phyloP scores from a whole-genome alignment of 352 stramenopile species.

The Aphanomyces astaci region DNA sequence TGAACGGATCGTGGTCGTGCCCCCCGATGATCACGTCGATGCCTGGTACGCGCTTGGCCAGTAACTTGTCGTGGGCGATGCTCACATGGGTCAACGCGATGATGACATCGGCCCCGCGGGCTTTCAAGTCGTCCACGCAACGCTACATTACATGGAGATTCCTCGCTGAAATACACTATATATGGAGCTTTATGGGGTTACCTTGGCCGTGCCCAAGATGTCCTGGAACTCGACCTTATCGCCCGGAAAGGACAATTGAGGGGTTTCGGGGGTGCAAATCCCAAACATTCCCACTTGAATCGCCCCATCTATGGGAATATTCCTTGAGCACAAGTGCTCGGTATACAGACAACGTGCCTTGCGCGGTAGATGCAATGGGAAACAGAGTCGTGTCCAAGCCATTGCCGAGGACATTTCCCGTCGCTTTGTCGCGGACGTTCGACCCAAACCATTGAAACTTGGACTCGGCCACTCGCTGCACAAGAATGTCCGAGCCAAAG shows the following conservation, averaged over 20 bases:
- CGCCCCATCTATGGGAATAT: neutral
- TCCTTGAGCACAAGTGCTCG: neutral
- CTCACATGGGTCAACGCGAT: slow-evolving; percentile 78
- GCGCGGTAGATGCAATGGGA: neutral
- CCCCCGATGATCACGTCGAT: slow-evolving; percentile 85
- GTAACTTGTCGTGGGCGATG: slow-evolving; percentile 59
- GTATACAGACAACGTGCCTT: neutral
- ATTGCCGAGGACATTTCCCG: neutral
- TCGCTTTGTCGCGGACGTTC: slow-evolving; percentile 42
- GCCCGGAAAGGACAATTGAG: slow-evolving; percentile 31
- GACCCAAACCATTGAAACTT: slow-evolving; percentile 69
- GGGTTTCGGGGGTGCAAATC: slow-evolving; percentile 58
- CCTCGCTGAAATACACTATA: too few relatives aligned
- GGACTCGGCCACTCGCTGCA: slow-evolving; percentile 44
- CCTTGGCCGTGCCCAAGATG: slow-evolving; percentile 34
- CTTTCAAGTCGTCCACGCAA: slow-evolving; percentile 53
- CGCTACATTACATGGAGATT: too few relatives aligned
- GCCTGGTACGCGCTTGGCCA: slow-evolving; percentile 51
- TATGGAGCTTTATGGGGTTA: too few relatives aligned
- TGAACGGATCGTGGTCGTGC: slow-evolving; percentile 88
- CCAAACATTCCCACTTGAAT: slow-evolving; percentile 63
- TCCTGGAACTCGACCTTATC: slow-evolving; percentile 47
- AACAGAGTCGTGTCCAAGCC: slow-evolving; percentile 4
- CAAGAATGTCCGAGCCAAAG: slow-evolving; percentile 47
- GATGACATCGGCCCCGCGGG: slow-evolving; percentile 69